Evolutionary conservation across 2,329 filamentous ascomycete genomes (phyloP), one percentile per base, ranked within the genome.

Genomic region (Aspergillus aculeatus): DNA sequence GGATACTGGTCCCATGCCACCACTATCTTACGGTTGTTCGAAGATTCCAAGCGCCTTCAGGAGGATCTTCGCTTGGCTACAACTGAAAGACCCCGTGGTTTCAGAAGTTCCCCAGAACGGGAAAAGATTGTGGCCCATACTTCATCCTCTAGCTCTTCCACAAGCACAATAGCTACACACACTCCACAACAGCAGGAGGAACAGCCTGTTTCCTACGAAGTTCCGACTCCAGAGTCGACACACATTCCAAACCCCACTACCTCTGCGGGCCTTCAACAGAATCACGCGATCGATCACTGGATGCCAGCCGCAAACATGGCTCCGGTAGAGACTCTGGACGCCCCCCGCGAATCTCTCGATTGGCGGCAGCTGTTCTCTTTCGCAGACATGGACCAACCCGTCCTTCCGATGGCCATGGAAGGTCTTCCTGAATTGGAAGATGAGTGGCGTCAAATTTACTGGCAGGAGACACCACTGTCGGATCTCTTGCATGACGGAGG

Each of bases 371-470:
- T 78, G 5, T 78, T 78, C 58, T 73, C 76, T 12, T 77, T 77
- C 50, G 71, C 71, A 3, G 76, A 77, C 58, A 62, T 72, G 16
- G 75, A 77, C 14, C 70, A 75, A 26, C 70, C 74, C 3, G 69
- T 71, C 5, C 72, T 71, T 5, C 73, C 75, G 2, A 72, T 77
- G 62, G 68, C 71, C 5, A 67, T 75, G 50, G 76, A 78, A 52
- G 73, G 74, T 21, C 64, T 78, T 4, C 71, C 73, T 5, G 75
- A 78, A 51, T 67, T 78, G 57, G 76, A 78, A 63, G 74, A 78
- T 47, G 77, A 79, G 64, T 79, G 77, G 77, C 72, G 77, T n/a
- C 75, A 78, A 60, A 73, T 79, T 9, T 79, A 79, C 57, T 75
- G 75, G 70, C 75, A 78, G 60, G 76, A 78, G 56, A 73, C 75